Evolutionary conservation across 805 yeast species (phyloP), one percentile per base, ranked within the genome.

Genomic region (Zygosaccharomyces lentus): DNA sequence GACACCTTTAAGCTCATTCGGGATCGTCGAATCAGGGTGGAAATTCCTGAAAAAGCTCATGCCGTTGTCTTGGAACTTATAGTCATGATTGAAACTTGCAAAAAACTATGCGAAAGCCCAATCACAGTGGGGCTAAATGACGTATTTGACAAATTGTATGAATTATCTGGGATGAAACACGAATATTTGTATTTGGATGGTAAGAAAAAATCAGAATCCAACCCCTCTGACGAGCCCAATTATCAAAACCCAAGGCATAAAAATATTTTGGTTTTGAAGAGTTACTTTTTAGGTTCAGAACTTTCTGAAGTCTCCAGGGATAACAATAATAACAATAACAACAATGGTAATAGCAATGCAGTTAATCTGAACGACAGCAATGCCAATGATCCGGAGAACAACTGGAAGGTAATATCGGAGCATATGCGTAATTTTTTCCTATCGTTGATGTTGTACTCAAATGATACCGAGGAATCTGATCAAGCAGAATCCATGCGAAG

Each of bases 401-500:
- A 34, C 17, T 7, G 34, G 3, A 37, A 24, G n/a, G 12, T 41
- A 3, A 41, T 49, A 10, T 36, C 41, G 15, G 48, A 50, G 12
- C 53, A 55, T 24, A 44, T 69, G 15, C 61, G 69, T 16, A 57
- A 57, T 9, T 71, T 71, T 38, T 56, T 71, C 43, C 59, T 59
- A 31, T 68, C 74, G 1, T 55, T 71, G 25, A 66, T 68, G 17
- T 52, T 71, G 3, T 67, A 61, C 43, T 55, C 70, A 2, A 57
- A 55, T 1, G 56, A 64, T 26, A 54, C 57, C 2, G 46, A 54
- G 4, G 51, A 49, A 24, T 44, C 55, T 7, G 55, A 53, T 12
- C 42, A 49, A 6, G 55, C 52, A 3, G 46, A 45, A 16, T 40
- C 41, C 5, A 45, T 32, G 16, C 50, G 42, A 19, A 46, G 45